phyloP scores from a whole-genome alignment of 441 rosid genomes.

The Arabidopsis lyrata region DNA sequence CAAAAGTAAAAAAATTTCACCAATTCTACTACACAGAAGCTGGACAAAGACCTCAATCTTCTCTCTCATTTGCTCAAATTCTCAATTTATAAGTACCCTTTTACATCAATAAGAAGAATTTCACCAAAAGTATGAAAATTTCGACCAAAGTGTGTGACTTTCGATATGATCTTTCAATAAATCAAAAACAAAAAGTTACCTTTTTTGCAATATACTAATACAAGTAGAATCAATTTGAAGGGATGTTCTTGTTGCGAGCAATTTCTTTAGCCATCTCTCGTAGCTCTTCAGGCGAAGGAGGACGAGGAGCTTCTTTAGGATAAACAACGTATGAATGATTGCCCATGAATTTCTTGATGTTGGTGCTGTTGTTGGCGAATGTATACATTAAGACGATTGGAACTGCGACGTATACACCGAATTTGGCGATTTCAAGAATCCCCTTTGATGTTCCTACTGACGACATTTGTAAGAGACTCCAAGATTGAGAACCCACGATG shows the following conservation, averaged over 20 bases:
- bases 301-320: slow-evolving; percentile 2
- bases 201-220: background rate
- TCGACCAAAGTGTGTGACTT: slow-evolving; percentile 2
- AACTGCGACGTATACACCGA: slow-evolving; percentile 71
- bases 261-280: slow-evolving; percentile 4
- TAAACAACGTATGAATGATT: slow-evolving; percentile 29
- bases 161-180: background rate
- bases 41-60: slow-evolving; percentile 55
- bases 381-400: slow-evolving; percentile 81
- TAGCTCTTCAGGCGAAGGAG: slow-evolving; percentile 14
- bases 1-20: too few species aligned
- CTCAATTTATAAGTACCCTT: too few species aligned
- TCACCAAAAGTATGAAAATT: too few species aligned
- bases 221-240: background rate
- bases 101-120: too few species aligned
- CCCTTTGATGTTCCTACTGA: slow-evolving; percentile 78
- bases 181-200: background rate
- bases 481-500: background rate
- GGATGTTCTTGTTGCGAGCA: background rate
- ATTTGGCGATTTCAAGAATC: slow-evolving; percentile 79
- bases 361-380: slow-evolving; percentile 85
- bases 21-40: slow-evolving; percentile 35
- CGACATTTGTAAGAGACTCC: slow-evolving; percentile 53
- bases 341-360: slow-evolving; percentile 86
- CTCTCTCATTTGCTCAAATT: too few species aligned